Evolutionary conservation across 2,329 filamentous ascomycete genomes (phyloP).

Genomic region (Phialophora macrospora): DNA sequence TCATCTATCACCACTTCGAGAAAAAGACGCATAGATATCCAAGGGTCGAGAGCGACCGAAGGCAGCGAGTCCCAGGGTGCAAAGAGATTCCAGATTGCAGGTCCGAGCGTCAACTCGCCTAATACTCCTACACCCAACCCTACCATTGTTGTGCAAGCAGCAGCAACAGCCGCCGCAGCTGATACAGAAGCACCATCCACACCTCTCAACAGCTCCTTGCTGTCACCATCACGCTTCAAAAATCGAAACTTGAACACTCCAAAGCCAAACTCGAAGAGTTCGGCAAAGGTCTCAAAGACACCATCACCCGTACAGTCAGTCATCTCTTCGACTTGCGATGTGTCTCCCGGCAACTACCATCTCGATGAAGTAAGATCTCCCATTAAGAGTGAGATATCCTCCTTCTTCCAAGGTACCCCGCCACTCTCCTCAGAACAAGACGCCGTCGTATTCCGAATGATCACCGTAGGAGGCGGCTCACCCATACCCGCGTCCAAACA

Average conservation of each 20-base stretch:
- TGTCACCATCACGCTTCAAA: conserved; percentile 29
- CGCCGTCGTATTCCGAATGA: conserved; percentile 20
- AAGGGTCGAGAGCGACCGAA: conserved; percentile 14
- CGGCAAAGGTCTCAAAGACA: conserved; percentile 13
- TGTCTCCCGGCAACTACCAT: conserved; percentile 16
- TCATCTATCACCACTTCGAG: conserved; percentile 17
- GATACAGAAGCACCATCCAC: conserved; percentile 16
- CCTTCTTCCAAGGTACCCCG: conserved; percentile 22
- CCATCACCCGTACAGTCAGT: conserved; percentile 23
- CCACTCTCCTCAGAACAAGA: conserved; percentile 18
- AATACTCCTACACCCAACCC: conserved; percentile 20
- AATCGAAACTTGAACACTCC: conserved; percentile 26
- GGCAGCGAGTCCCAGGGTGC: background rate
- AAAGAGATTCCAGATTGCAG: conserved; percentile 19
- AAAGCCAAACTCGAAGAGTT: conserved; percentile 6
- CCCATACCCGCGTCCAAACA: conserved; percentile 13
- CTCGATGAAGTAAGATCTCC: conserved; percentile 19
- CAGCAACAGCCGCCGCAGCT: conserved; percentile 14
- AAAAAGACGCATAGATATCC: conserved; percentile 22
- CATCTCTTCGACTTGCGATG: conserved; percentile 26
- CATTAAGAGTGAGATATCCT: conserved; percentile 25
- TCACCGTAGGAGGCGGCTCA: conserved; percentile 28
- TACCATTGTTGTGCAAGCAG: conserved; percentile 30
- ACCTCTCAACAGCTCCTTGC: conserved; percentile 19
- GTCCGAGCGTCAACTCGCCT: conserved; percentile 22